Conservation (phyloP, 73 alveolate species). For the Paramecium bursaria region DNA sequence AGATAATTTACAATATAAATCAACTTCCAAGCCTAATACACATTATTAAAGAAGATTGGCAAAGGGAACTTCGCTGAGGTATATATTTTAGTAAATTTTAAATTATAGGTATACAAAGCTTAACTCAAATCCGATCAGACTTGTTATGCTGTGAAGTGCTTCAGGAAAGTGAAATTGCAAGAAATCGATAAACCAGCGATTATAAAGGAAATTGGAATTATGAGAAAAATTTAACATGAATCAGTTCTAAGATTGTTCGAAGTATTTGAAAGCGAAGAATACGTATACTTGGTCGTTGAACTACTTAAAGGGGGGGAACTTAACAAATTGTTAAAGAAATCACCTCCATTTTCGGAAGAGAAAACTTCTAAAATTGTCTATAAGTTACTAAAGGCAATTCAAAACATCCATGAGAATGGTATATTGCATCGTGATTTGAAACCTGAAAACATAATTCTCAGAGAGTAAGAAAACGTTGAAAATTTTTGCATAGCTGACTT, state of each 20-base stretch:
- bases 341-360: slow-evolving; percentile 64
- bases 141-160: slow-evolving; percentile 14
- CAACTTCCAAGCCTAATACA: not conserved
- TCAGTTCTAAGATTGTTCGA: slow-evolving; percentile 55
- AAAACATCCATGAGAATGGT: slow-evolving; percentile 78
- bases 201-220: slow-evolving; percentile 32
- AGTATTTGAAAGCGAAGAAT: slow-evolving; percentile 60
- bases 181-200: not conserved
- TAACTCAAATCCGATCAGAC: slow-evolving; percentile 4
- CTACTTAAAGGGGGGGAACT: slow-evolving; percentile 51
- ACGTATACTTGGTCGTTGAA: slow-evolving; percentile 41
- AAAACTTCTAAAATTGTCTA: slow-evolving; percentile 8
- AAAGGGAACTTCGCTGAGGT: slow-evolving; percentile 47
- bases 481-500: slow-evolving; percentile 83
- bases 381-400: slow-evolving; percentile 22
- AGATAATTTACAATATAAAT: not conserved
- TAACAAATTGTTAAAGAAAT: not conserved
- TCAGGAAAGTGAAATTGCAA: not conserved
- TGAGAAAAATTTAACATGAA: slow-evolving; percentile 22
- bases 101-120: slow-evolving; percentile 21
- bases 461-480: slow-evolving; percentile 74
- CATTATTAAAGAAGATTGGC: slow-evolving; percentile 8
- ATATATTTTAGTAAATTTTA: not conserved
- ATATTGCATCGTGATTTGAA: slow-evolving; percentile 87
- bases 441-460: slow-evolving; percentile 85